These are phyloP conservation scores for Onygenales sp. DNA, from an alignment of 2,329 filamentous ascomycete species.

Conservation along the genomic window DNA sequence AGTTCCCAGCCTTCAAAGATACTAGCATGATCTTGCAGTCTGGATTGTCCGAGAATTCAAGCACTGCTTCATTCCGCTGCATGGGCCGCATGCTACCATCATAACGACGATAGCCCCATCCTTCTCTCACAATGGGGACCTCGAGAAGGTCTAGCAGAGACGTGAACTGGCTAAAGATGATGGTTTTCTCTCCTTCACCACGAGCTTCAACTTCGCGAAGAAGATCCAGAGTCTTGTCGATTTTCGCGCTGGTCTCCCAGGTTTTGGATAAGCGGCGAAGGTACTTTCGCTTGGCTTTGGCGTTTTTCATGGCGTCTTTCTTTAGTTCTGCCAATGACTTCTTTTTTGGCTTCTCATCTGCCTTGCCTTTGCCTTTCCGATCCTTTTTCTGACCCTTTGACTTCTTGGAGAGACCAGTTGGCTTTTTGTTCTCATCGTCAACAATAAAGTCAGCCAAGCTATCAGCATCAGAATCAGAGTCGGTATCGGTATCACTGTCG, in stretches of 20 bases:
- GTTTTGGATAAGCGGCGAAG: conserved; percentile 56
- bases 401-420: conserved; percentile 11
- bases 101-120: conserved; percentile 57
- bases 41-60: conserved; percentile 55
- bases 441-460: conserved; percentile 49
- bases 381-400: conserved; percentile 32
- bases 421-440: conserved; percentile 15
- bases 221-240: conserved; percentile 59
- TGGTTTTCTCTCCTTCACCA: conserved; percentile 58
- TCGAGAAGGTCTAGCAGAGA: conserved; percentile 69
- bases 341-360: conserved; percentile 36
- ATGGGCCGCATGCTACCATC: conserved; percentile 64
- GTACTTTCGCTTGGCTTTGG: conserved; percentile 58
- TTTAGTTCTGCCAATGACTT: conserved; percentile 57
- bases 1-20: conserved; percentile 71
- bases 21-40: conserved; percentile 62
- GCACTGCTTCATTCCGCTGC: conserved; percentile 57
- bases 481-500: conserved; percentile 35
- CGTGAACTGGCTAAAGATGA: conserved; percentile 77
- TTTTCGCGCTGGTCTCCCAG: conserved; percentile 68
- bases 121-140: conserved; percentile 54
- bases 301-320: conserved; percentile 55
- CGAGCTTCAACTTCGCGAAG: conserved; percentile 42
- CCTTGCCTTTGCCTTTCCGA: conserved; percentile 32
- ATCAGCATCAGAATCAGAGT: conserved; percentile 20